Percentiles rank a stretch among this genome's conserved stretches.
phyloP scores from a whole-genome alignment of 331 rosid species.

The Quercus phellos region DNA sequence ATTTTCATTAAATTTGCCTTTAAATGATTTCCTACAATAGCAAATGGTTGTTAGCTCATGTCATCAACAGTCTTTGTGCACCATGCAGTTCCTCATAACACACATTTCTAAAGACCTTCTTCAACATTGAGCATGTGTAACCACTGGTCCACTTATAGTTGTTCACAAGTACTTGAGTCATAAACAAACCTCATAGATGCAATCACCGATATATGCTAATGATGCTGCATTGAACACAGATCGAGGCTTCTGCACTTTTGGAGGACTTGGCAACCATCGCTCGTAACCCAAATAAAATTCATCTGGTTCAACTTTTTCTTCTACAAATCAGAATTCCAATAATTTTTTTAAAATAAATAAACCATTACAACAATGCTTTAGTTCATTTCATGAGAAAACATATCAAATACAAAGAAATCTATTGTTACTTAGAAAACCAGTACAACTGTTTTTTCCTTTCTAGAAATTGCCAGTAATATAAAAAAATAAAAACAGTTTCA shows the following conservation, averaged over 20 bases:
- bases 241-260: slow-evolving; percentile 79
- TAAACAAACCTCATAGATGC: slow-evolving; percentile 71
- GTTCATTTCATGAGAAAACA: not conserved
- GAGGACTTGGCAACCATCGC: slow-evolving; percentile 84
- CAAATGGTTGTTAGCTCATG: not conserved
- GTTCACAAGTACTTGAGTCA: not conserved
- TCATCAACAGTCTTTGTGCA: not conserved
- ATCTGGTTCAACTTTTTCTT: slow-evolving; percentile 17
- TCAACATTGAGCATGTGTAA: not conserved
- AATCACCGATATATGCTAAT: slow-evolving; percentile 82
- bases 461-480: too few species aligned
- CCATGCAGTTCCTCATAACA: not conserved
- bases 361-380: not conserved
- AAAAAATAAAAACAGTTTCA: too few species aligned
- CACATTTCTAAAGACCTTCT: not conserved
- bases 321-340: slow-evolving; percentile 16
- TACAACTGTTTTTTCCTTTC: not conserved
- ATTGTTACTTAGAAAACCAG: not conserved
- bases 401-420: not conserved
- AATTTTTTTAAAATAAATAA: not conserved
- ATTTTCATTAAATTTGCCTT: not conserved
- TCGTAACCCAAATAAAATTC: slow-evolving; percentile 75
- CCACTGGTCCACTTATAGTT: not conserved
- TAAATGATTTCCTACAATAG: not conserved
- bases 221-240: slow-evolving; percentile 72